Evolutionary conservation across 2,329 filamentous ascomycete genomes (phyloP).

Genomic region (Cordyceps cicadae): DNA sequence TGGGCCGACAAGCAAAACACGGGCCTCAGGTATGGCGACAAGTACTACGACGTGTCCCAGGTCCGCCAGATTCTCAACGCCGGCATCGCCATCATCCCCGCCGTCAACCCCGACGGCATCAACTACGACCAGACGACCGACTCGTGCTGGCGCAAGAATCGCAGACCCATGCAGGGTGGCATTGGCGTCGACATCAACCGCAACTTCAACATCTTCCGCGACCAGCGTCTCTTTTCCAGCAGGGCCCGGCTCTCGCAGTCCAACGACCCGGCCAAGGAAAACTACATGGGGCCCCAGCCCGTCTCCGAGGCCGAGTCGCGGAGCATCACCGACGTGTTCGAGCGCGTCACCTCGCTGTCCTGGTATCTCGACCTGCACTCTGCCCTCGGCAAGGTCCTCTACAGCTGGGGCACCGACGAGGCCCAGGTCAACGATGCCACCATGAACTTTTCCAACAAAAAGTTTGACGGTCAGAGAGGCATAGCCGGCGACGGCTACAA

Average conservation of each 20-base stretch:
- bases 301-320: constrained; percentile 49
- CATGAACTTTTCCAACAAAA: constrained; percentile 45
- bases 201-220: constrained; percentile 51
- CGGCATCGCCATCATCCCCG: constrained; percentile 44
- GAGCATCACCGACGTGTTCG: constrained; percentile 44
- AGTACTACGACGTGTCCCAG: constrained; percentile 42
- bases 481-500: constrained; percentile 35
- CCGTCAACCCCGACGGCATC: constrained; percentile 46
- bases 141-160: constrained; percentile 52
- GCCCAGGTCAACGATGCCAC: constrained; percentile 35
- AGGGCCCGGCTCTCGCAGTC: constrained; percentile 22
- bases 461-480: constrained; percentile 45
- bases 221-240: constrained; percentile 35
- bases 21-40: constrained; percentile 43
- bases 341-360: constrained; percentile 39
- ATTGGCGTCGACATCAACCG: constrained; percentile 46
- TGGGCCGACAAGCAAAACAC: constrained; percentile 39
- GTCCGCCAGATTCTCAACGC: constrained; percentile 42
- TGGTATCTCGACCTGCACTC: constrained; percentile 55
- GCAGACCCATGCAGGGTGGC: constrained; percentile 32
- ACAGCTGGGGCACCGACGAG: constrained; percentile 49
- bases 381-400: constrained; percentile 41
- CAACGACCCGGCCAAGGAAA: constrained; percentile 32
- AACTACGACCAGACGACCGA: constrained; percentile 42
- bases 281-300: constrained; percentile 41